Evolutionary conservation across 805 yeast species (phyloP), one percentile per base, ranked within the genome.

Genomic region (Yarrowia sp.): DNA sequence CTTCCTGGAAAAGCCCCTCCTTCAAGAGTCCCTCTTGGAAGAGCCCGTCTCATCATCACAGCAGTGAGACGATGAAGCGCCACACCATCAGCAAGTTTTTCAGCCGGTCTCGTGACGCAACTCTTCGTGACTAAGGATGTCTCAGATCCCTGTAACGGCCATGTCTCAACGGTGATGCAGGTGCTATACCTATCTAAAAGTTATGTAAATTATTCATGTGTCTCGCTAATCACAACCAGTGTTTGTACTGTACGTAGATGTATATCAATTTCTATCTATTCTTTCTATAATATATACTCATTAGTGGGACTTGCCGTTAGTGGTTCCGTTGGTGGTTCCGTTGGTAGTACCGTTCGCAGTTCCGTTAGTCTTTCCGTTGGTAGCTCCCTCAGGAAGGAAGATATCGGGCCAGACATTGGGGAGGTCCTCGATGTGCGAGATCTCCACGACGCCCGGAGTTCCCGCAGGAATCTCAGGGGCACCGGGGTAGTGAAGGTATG

Each of bases 401-500:
- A 55, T 18, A 7, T 36, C 35, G 35, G 61, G 61, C 61, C 61
- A 55, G 14, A 55, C 61, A 19, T 55, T 21, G 36, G 61, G 61
- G 8, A 55, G 38, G 13, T 55, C 61, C 3, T 19, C 36, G 14
- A 55, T 36, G 14, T 36, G 35, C 4, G 41, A 16, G 35, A 55
- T 55, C 29, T 55, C 29, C 5, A 36, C 47, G 9, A 55, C n/a
- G 4, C 61, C 61, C 1, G 33, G 47, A 2, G 47, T 35, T 1
- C 46, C 47, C 13, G 61, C 36, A 27, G 44, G 29, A 10, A 55
- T n/a, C 18, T 39, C 29, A 1, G 36, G 47, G 2, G 47, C 47
- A 6, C 47, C 47, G 9, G 61, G 61, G 47, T 55, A 55, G 36
- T 55, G 61, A 2, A 58, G 35, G 68, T 89, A 94, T 38, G 88